phyloP scores from a whole-genome alignment of 805 yeast species.

The Priceomyces carsonii region DNA sequence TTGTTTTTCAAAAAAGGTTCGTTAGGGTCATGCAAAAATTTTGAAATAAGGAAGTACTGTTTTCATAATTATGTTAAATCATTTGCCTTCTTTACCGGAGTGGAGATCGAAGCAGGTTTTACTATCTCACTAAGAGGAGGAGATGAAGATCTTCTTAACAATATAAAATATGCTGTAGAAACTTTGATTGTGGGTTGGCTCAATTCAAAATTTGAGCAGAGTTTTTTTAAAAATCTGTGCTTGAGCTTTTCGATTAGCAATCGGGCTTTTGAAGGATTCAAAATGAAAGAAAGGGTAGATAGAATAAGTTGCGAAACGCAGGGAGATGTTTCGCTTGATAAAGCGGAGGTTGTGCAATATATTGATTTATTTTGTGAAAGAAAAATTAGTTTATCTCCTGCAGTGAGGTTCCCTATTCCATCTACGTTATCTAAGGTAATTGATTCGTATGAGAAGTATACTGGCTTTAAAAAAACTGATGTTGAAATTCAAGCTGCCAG shows the following conservation, averaged over 20 bases:
- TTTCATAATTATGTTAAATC: constrained; percentile 61
- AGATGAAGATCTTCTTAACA: constrained; percentile 56
- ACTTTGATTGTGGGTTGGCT: constrained; percentile 78
- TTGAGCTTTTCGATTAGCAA: background rate
- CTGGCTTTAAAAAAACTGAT: constrained; percentile 18
- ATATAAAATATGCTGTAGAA: constrained; percentile 76
- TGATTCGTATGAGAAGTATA: constrained; percentile 45
- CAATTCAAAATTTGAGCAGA: constrained; percentile 73
- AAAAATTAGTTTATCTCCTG: constrained; percentile 80
- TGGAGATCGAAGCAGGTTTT: constrained; percentile 71
- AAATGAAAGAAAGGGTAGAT: constrained; percentile 11
- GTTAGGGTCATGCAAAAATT: constrained; percentile 71
- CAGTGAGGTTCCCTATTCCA: constrained; percentile 75
- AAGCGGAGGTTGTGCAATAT: constrained; percentile 35
- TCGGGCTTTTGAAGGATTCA: background rate
- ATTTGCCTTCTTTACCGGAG: constrained; percentile 77
- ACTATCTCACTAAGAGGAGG: constrained; percentile 88
- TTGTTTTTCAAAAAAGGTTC: constrained; percentile 59
- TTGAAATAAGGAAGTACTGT: constrained; percentile 70
- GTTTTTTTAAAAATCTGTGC: constrained; percentile 25
- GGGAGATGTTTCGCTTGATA: constrained; percentile 19
- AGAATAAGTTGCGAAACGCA: constrained; percentile 13
- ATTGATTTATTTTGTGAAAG: constrained; percentile 45
- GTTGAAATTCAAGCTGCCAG: constrained; percentile 19
- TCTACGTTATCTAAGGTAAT: constrained; percentile 56